Evolutionary conservation across 2,329 filamentous ascomycete genomes (phyloP).

Genomic region (Xylariaceae sp.): DNA sequence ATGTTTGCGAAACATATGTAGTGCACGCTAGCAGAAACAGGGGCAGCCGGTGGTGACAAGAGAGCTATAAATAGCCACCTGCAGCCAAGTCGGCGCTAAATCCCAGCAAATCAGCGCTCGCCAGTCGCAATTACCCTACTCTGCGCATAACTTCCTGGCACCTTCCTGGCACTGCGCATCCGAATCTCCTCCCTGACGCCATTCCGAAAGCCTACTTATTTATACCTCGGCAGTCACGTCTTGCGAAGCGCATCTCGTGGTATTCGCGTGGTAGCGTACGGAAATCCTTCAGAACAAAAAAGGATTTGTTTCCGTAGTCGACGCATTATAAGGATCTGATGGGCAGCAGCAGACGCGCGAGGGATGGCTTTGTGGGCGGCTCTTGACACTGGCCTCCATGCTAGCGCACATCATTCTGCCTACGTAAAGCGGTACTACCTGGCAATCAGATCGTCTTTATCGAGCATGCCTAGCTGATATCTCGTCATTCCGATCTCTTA

Average conservation of each 20-base stretch:
- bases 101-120: constrained; percentile 18
- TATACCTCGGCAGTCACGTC: no score
- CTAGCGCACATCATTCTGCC: not conserved
- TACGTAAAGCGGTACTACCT: not conserved
- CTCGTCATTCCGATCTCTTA: not conserved
- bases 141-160: not conserved
- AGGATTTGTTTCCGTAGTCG: no score
- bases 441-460: not conserved
- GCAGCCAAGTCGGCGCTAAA: constrained; percentile 23
- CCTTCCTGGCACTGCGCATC: no score
- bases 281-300: not conserved
- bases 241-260: no score
- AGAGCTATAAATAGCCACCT: constrained; percentile 29
- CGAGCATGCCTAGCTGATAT: not conserved
- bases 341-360: not conserved
- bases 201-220: no score
- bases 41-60: constrained; percentile 12
- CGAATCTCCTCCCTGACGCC: no score
- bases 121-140: constrained; percentile 6
- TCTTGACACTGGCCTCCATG: not conserved
- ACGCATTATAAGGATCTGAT: not conserved
- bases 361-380: not conserved
- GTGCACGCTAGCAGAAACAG: constrained; percentile 7
- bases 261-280: not conserved
- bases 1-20: constrained; percentile 30